Evolutionary conservation across 345 rosid genomes (phyloP).

Genomic region (Pistacia integerrima): DNA sequence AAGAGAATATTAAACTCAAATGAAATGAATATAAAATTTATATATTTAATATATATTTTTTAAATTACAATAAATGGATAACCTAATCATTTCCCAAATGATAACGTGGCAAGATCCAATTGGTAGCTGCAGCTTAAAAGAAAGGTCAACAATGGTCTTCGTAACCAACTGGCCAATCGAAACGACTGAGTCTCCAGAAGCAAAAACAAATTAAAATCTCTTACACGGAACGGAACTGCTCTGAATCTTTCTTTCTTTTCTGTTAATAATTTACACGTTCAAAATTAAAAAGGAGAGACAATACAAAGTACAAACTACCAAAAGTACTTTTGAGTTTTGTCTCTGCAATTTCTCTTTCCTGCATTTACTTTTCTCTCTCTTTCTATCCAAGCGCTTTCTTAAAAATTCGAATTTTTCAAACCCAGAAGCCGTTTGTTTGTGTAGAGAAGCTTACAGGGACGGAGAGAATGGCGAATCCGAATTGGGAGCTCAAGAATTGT

Average conservation of each 20-base stretch:
- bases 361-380: background rate
- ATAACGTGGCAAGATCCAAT: background rate
- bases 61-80: no score
- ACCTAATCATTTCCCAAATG: background rate
- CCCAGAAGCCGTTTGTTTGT: background rate
- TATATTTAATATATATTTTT: no score
- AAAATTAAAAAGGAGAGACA: background rate
- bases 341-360: background rate
- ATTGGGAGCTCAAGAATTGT: slow-evolving; percentile 89
- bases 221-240: background rate
- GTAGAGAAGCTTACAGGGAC: background rate
- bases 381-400: background rate
- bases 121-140: background rate
- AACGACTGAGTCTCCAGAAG: background rate
- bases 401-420: background rate
- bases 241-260: background rate
- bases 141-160: background rate
- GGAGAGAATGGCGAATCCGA: slow-evolving; percentile 34
- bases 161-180: background rate
- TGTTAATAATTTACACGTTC: background rate
- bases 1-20: no score
- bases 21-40: no score
- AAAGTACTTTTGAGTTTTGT: background rate
- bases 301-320: no score
- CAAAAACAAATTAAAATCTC: background rate